Conservation (phyloP, 768 basidiomycete species). For the Arthromyces matolae region DNA sequence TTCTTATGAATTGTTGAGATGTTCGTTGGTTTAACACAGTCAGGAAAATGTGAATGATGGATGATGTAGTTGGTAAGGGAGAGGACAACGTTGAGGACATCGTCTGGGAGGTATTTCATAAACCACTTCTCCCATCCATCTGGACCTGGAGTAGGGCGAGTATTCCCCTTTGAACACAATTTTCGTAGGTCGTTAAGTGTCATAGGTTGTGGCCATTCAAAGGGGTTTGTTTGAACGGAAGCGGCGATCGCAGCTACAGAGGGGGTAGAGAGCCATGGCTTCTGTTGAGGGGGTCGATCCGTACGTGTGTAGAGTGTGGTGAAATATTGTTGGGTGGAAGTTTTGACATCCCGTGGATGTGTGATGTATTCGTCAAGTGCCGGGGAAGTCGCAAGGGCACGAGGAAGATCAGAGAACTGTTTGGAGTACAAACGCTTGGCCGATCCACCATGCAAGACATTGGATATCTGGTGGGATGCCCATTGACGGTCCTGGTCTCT, state of each 20-base stretch:
- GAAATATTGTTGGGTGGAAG: slow-evolving; percentile 14
- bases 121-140: slow-evolving; percentile 36
- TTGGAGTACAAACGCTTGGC: neutral
- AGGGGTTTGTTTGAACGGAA: neutral
- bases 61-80: slow-evolving; percentile 14
- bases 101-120: slow-evolving; percentile 22
- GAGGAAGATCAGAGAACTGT: slow-evolving; percentile 4
- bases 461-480: neutral
- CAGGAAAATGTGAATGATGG: neutral
- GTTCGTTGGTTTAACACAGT: slow-evolving; percentile 20
- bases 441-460: neutral
- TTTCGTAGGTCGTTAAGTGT: neutral
- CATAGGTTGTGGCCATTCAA: neutral
- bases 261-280: slow-evolving; percentile 18
- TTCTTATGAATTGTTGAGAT: slow-evolving; percentile 27
- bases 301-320: slow-evolving; percentile 13
- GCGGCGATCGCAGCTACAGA: neutral
- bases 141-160: slow-evolving; percentile 25
- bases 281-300: slow-evolving; percentile 7
- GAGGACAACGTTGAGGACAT: slow-evolving; percentile 17
- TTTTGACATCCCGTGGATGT: neutral
- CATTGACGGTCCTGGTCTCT: neutral
- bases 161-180: slow-evolving; percentile 24
- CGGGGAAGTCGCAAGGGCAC: neutral
- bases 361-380: neutral